phyloP scores from a whole-genome alignment of 202 grass and related monocot genomes.

The Setaria italica region DNA sequence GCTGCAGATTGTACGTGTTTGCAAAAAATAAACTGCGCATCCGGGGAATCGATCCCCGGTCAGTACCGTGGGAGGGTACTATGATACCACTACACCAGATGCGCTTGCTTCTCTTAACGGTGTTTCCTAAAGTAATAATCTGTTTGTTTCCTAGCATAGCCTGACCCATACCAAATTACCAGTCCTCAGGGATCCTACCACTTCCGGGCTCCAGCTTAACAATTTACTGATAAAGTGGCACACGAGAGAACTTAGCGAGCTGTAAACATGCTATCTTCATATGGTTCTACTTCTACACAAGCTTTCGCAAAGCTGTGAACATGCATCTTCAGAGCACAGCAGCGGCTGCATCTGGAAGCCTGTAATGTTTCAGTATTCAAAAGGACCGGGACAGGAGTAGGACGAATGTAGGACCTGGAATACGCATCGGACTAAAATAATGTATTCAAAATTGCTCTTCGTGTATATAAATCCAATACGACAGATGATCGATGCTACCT shows the following conservation, averaged over 20 bases:
- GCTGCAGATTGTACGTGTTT: no score
- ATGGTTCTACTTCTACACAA: no score
- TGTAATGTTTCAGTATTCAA: not conserved
- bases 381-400: not conserved
- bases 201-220: no score
- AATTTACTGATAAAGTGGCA: no score
- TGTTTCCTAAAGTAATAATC: no score
- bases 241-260: not conserved
- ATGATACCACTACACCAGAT: slow-evolving; percentile 99
- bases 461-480: slow-evolving; percentile 39
- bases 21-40: slow-evolving; percentile 50
- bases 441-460: slow-evolving; percentile 23
- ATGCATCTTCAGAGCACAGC: not conserved
- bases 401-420: not conserved
- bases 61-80: slow-evolving; percentile 96
- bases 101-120: slow-evolving; percentile 10
- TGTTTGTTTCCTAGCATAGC: no score
- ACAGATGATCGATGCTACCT: slow-evolving; percentile 20
- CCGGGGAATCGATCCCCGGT: slow-evolving; percentile 83
- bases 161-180: no score
- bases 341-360: not conserved
- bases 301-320: not conserved
- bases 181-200: no score
- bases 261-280: not conserved
- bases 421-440: not conserved